These are phyloP conservation scores for Cruciata laevipes DNA, from an alignment of 257 asterid genomes.

Conservation along the genomic window DNA sequence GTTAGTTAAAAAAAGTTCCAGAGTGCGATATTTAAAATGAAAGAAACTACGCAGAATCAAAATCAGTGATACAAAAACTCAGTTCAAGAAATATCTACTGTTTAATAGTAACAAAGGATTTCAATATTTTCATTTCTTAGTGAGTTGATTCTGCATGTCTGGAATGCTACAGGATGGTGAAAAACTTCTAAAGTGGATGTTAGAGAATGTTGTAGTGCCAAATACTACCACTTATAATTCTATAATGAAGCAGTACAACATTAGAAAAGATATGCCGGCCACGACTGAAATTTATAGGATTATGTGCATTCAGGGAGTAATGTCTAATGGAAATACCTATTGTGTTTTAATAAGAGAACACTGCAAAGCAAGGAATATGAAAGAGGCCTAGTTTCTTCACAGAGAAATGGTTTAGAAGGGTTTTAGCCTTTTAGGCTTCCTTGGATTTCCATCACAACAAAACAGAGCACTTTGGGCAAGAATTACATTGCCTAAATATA, in stretches of 20 bases:
- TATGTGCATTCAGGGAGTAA: slow-evolving; percentile 55
- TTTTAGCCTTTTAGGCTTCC: slow-evolving; percentile 26
- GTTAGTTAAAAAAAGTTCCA: background rate
- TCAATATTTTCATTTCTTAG: slow-evolving; percentile 22
- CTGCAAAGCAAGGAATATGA: slow-evolving; percentile 93
- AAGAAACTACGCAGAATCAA: background rate
- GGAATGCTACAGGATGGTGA: slow-evolving; percentile 83
- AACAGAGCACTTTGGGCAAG: no score
- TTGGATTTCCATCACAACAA: no score
- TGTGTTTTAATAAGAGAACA: slow-evolving; percentile 81
- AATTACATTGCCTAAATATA: no score
- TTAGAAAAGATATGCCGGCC: slow-evolving; percentile 56
- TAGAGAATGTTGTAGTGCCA: slow-evolving; percentile 76
- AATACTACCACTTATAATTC: slow-evolving; percentile 76
- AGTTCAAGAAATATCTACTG: no score
- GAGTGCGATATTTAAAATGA: background rate
- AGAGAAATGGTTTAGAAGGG: slow-evolving; percentile 71
- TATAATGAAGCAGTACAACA: slow-evolving; percentile 65
- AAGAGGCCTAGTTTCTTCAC: slow-evolving; percentile 85
- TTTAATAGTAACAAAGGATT: no score
- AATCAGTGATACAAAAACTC: no score
- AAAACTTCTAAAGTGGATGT: slow-evolving; percentile 75
- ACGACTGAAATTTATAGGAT: slow-evolving; percentile 50
- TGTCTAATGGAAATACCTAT: slow-evolving; percentile 57
- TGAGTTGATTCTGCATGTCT: slow-evolving; percentile 71